Base-by-base conservation (phyloP, 1,284 basidiomycete genomes). In the Rhodotorula sp. region DNA sequence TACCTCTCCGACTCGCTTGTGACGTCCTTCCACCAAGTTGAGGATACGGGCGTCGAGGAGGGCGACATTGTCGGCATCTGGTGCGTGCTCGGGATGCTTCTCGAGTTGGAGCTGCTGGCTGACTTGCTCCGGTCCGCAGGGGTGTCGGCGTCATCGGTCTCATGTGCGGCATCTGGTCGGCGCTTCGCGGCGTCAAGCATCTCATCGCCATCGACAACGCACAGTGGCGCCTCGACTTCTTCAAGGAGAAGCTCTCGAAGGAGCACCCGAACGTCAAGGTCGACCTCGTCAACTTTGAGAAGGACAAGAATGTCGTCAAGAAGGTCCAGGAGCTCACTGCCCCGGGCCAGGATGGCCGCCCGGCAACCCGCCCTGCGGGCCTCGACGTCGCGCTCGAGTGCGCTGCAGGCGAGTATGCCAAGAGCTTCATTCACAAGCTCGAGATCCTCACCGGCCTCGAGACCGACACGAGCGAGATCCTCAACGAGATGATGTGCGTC, bases 121-220 rank as follows among this genome's bases (percentile, higher is more conserved):
- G 34, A 34, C 34, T 34, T 34, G 34, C 34, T 34, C 16, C 46
- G 19, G 23, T 56, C 53, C 54, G 34, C 5, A 34, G 34, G 34
- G 53, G 19, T 2, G n/a, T 34, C 41, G 42, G 54, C 25, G 61
- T 44, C 19, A 46, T 53, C 52, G 45, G 60, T 45, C 42, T 70
- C 46, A 59, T 74, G 41, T 59, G 56, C 25, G 74, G 69, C 45
- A 73, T 66, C 67, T 92, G 87, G 85, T 87, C 87, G 1, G 81
- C 87, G 70, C 80, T 90, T 48, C 90, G 89, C 80, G 89, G 89
- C 49, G 90, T 90, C 8, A 84, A 84, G 64, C 86, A 88, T 67
- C 85, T 92, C 75, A 90, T 92, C 75, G 88, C 85, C 8, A 89
- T 92, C 79, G 90, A 92, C 81, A 79, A 81, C 23, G 84, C 90